A percentile compares a stretch with the other conserved stretches of the same genome.
Evolutionary conservation across 169 alveolate genomes (phyloP).

Genomic region (Condylostoma magnum): DNA sequence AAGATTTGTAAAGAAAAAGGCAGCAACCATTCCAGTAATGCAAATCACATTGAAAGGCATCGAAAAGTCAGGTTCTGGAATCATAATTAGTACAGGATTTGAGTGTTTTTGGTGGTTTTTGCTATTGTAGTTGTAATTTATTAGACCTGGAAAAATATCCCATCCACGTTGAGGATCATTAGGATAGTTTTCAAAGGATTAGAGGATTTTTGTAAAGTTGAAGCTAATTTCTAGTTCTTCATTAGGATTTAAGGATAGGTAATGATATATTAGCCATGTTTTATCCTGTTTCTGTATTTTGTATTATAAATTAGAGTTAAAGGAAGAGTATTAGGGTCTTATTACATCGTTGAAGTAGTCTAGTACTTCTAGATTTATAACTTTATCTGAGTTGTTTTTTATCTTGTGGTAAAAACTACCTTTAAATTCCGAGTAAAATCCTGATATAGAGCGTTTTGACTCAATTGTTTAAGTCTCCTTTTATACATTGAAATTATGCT

Average conservation of each 20-base stretch:
- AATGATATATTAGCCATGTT: neutral
- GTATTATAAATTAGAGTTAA: neutral
- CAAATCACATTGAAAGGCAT: constrained; percentile 57
- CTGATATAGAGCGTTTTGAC: neutral
- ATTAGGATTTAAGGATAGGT: neutral
- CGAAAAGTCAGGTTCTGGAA: constrained; percentile 45
- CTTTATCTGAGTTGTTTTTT: neutral
- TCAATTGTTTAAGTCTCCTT: neutral
- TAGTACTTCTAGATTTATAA: neutral
- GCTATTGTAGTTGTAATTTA: neutral
- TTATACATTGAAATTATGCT: neutral
- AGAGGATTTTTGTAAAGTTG: constrained; percentile 5
- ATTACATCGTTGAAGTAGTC: neutral
- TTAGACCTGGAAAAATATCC: constrained; percentile 29
- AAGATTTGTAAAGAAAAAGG: constrained; percentile 34
- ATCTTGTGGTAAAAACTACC: neutral
- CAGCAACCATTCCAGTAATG: constrained; percentile 36
- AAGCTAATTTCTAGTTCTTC: constrained; percentile 11
- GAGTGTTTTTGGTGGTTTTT: too few species aligned
- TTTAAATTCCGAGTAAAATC: neutral
- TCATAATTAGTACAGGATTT: neutral
- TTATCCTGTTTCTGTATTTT: neutral
- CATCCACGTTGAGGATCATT: constrained; percentile 52
- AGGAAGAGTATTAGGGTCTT: neutral
- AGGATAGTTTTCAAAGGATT: constrained; percentile 44